Evolutionary conservation across 2,329 filamentous ascomycete species (phyloP).

Genomic region (Endoconidiophora laricicola): DNA sequence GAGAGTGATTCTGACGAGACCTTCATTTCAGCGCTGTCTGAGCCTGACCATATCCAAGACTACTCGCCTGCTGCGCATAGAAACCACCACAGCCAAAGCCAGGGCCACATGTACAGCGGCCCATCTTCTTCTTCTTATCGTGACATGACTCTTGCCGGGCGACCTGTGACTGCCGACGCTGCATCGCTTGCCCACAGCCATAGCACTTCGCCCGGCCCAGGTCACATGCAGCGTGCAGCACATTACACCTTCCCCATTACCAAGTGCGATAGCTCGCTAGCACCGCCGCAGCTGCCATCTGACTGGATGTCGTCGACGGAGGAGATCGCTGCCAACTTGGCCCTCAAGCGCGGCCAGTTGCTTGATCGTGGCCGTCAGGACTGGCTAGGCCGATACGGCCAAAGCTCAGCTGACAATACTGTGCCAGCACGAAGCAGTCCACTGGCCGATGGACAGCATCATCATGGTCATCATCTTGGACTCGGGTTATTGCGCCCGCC

Average conservation of each 20-base stretch:
- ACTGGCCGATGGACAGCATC: too few species aligned
- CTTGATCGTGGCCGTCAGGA: not conserved
- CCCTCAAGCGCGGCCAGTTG: too few species aligned
- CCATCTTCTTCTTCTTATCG: too few species aligned
- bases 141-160: too few species aligned
- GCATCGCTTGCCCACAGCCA: not conserved
- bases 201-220: not conserved
- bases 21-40: conserved; percentile 8
- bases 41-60: not conserved
- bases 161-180: not conserved
- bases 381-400: not conserved
- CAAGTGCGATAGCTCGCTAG: not conserved
- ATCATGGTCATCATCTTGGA: too few species aligned
- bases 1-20: conserved; percentile 6
- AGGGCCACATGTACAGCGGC: too few species aligned
- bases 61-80: too few species aligned
- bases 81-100: too few species aligned
- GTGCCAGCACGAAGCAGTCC: too few species aligned
- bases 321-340: conserved; percentile 3
- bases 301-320: conserved; percentile 10
- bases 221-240: not conserved
- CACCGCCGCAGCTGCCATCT: conserved; percentile 1
- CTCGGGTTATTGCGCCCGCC: too few species aligned
- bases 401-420: too few species aligned
- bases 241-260: conserved; percentile 3